Base-by-base conservation (phyloP, 768 basidiomycete genomes). In the Podaxis carcinomalis region DNA sequence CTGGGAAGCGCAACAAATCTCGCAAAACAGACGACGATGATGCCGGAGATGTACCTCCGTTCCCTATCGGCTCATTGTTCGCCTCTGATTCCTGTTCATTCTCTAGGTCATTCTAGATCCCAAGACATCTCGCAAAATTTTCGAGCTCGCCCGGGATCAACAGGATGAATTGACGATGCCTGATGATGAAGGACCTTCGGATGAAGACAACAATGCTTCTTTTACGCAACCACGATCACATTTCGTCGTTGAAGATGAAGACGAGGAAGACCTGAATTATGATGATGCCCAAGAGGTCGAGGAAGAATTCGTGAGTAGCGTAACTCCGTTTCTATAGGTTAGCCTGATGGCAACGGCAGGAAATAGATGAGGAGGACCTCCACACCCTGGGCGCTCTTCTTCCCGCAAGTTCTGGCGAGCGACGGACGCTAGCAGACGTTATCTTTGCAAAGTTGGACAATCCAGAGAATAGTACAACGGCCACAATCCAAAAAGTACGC, bases 381-480 rank as follows among this genome's bases (percentile, higher is more conserved):
- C 85, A 89, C 65, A 85, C 93, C 0, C 78, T 99, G 37, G 95
- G 98, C 66, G 79, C 85, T 13, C 78, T 94, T 32, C 81, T 92
- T 46, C 93, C 93, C 40, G 75, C 85, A 13, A 92, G 88, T 73
- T 80, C 84, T 14, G 82, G 83, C 5, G 88, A 92, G 71, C 84
- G 92, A 49, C 83, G 84, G 72, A 98, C 96, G 2, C 77, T 99
- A 32, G 97, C 97, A 32, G 97, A 99, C 71, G 80, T 98, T n/a
- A 99, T 98, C 62, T 93, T 99, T 70, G 83, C 91, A 25, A 98
- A 98, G 75, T 80, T 99, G 23, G 89, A 95, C 61, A 83, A 80
- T 59, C 80, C 77, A 11, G 85, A 88, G 63, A 72, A 80, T 3
- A 77, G 78, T 49, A 78, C 81, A 40, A 72, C 84, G 6, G 80